Evolutionary conservation across 176 grass and related monocot genomes (phyloP).

Genomic region (Microstegium vimineum): DNA sequence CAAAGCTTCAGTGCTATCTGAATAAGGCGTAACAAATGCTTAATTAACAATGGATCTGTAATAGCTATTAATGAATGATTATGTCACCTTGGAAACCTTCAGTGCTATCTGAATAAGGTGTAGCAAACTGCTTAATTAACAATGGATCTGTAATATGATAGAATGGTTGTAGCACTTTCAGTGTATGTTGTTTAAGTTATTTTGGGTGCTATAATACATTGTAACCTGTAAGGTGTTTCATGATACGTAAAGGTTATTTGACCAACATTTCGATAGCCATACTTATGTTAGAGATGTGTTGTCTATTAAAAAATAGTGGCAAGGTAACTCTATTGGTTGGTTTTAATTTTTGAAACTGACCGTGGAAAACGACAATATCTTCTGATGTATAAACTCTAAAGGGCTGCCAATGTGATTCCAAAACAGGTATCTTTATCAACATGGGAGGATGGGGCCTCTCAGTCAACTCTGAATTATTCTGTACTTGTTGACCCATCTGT

Average conservation of each 20-base stretch:
- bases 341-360: conserved; percentile 13
- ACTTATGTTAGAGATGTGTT: neutral
- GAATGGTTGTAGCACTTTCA: conserved; percentile 9
- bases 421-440: conserved; percentile 97
- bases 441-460: conserved; percentile 74
- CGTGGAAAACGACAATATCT: neutral
- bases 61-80: too few species aligned
- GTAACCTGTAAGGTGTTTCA: neutral
- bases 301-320: neutral
- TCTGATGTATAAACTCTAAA: conserved; percentile 16
- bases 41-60: too few species aligned
- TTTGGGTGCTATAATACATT: neutral
- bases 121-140: neutral
- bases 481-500: conserved; percentile 67
- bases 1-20: neutral
- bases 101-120: neutral
- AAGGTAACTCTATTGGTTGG: neutral
- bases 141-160: neutral
- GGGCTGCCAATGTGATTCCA: conserved; percentile 13
- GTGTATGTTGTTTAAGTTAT: neutral
- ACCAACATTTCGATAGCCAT: neutral
- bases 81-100: too few species aligned
- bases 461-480: conserved; percentile 78
- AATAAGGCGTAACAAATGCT: too few species aligned
- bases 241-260: neutral